Evolutionary conservation across 2,329 filamentous ascomycete species (phyloP).

Genomic region (Ilyonectria sp.): DNA sequence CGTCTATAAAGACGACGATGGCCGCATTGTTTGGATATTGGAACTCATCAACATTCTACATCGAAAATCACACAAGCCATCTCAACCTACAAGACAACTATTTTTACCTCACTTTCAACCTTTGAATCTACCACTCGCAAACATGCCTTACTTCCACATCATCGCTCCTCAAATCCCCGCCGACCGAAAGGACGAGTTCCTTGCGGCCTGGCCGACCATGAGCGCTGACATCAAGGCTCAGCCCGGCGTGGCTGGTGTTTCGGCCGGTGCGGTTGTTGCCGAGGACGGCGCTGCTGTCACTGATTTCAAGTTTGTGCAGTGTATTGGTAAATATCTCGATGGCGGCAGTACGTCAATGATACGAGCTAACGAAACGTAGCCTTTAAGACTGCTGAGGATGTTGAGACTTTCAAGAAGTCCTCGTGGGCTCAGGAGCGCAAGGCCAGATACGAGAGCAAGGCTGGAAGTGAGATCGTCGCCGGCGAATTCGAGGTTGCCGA

Average conservation of each 20-base stretch:
- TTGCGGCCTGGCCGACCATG: conserved; percentile 29
- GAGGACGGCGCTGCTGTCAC: conserved; percentile 20
- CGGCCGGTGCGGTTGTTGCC: conserved; percentile 19
- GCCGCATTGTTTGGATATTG: no score
- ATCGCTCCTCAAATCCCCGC: conserved; percentile 26
- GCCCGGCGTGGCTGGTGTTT: conserved; percentile 27
- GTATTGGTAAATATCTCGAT: conserved; percentile 9
- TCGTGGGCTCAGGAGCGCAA: conserved; percentile 24
- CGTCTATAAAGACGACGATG: no score
- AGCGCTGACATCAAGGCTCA: conserved; percentile 28
- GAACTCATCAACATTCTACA: no score
- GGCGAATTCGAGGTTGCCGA: conserved; percentile 27
- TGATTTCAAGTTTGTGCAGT: conserved; percentile 31
- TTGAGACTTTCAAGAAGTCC: conserved; percentile 18
- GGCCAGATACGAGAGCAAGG: conserved; percentile 1
- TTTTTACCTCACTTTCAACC: no score
- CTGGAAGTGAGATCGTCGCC: background rate
- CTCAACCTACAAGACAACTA: no score
- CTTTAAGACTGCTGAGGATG: conserved; percentile 25
- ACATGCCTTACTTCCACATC: conserved; percentile 33
- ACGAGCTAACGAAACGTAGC: background rate
- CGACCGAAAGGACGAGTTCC: conserved; percentile 29
- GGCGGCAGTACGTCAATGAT: background rate
- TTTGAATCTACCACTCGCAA: background rate
- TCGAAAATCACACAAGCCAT: no score